These are phyloP conservation scores for Sporothrix protearum DNA, from an alignment of 2,329 filamentous ascomycete species.

Conservation along the genomic window DNA sequence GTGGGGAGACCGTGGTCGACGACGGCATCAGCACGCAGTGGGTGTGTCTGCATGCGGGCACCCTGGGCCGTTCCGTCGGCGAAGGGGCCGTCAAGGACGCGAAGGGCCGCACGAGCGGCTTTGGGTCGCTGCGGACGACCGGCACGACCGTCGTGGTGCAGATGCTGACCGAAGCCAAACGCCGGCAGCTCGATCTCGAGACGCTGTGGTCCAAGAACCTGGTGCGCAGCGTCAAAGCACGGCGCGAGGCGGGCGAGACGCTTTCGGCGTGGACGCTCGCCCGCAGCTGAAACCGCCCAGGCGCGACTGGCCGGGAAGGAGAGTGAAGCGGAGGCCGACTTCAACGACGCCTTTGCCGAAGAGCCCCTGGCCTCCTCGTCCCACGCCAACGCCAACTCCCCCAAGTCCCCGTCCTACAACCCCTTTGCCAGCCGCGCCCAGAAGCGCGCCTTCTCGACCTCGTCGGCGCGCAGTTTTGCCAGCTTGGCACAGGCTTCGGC, in stretches of 20 bases:
- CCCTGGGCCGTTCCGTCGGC: slow-evolving; percentile 51
- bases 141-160: slow-evolving; percentile 57
- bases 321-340: neutral
- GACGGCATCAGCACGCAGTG: slow-evolving; percentile 90
- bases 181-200: slow-evolving; percentile 53
- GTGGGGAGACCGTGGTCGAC: slow-evolving; percentile 52
- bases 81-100: slow-evolving; percentile 47
- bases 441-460: neutral
- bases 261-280: neutral
- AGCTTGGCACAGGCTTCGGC: neutral
- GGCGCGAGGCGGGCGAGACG: slow-evolving; percentile 20
- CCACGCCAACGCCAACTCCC: neutral
- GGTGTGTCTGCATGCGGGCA: slow-evolving; percentile 89
- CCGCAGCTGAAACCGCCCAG: neutral
- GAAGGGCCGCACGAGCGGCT: slow-evolving; percentile 67
- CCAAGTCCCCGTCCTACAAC: neutral
- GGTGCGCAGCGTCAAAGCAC: slow-evolving; percentile 31
- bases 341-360: neutral
- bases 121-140: slow-evolving; percentile 52
- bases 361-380: neutral
- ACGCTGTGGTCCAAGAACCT: slow-evolving; percentile 48
- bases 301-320: neutral
- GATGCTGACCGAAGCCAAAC: slow-evolving; percentile 53
- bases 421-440: neutral
- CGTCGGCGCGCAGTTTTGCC: neutral